Evolutionary conservation across 2,329 filamentous ascomycete genomes (phyloP), one percentile per base, ranked within the genome.

Genomic region (Aureobasidium sp.): DNA sequence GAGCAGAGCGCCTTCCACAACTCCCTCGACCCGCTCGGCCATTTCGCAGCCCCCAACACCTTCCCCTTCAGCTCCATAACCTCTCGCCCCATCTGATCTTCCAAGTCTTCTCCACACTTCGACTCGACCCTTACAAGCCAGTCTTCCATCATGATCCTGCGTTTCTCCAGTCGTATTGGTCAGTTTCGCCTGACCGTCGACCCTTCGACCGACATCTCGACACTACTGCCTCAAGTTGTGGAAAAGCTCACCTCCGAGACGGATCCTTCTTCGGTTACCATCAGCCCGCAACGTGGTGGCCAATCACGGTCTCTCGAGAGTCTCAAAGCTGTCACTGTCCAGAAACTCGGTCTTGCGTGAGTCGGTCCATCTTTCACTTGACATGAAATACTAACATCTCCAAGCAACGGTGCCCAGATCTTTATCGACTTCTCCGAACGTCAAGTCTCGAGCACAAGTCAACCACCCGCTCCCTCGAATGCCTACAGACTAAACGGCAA

Each of bases 131-230:
- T 27, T 12, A 27, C 44, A 48, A 48, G 29, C 44, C 35, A 30
- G 25, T 50, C 27, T 12, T 21, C 65, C 66, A 72, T 66, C 59
- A 95, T 95, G 83, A 78, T 95, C 65, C 76, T 96, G 54, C 83
- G 90, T 69, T 87, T 95, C 62, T 85, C 90, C 64, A 90, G 90
- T 67, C 89, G 88, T 59, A 90, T 96, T 74, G 93, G 93, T 74
- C 93, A 93, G 77, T 85, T 90, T 70, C 86, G 93, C 62, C 76
- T 97, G 63, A 87, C 78, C 48, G 80, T 94, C 61, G 84, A 90
- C 62, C 80, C 84, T 47, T 77, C 79, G 37, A 83, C 87, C 58
- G 83, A 84, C 0, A 95, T 97, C 67, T 66, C 75, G 17, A 72
- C 78, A 7, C 71, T 84, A 24, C 67, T 79, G 12, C 68, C 68